Base-by-base conservation (phyloP, 1,284 basidiomycete species). In the Ceratobasidium sp. region DNA sequence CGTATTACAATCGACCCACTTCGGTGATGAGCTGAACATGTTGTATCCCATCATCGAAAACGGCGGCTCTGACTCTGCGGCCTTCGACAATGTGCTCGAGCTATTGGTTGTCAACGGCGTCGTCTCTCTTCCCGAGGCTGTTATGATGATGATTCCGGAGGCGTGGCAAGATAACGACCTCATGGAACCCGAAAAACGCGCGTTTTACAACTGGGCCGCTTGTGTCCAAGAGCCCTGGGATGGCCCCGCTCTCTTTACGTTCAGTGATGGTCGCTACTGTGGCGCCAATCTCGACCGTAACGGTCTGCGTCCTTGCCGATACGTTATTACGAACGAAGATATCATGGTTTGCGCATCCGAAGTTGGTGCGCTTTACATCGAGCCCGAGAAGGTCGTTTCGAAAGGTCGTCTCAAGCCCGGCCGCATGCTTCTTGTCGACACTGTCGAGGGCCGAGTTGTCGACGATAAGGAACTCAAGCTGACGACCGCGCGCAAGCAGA, bases 121-220 rank as follows among this genome's bases (percentile, higher is more conserved):
- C 48, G 86, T 98, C 74, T 97, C 95, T 15, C 88, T 98, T 41
- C 96, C 96, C 19, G 95, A 98, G 84, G 95, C 96, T 47, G 84
- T 98, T 80, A 98, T 98, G 96, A 95, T 98, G 93, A 90, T 98
- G 83, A 92, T 98, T 74, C 97, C 96, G 33, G 96, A 98, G 84
- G 96, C 97, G 11, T 98, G 96, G 96, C 96, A 98, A 84, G 93
- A 94, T 75, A 97, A 97, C 82, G 93, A 97, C 60, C 84, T 89
- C 79, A 98, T 98, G 96, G 96, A 98, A 80, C 91, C 94, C 9
- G 92, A 93, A 86, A 98, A 98, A 85, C 90, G 89, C 81, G 96
- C 96, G 0, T 98, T 98, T 84, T 98, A 98, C 85, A 93, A 94
- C 79, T 98, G 96, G 96, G 94, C 96, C 36, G 93, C 95, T 47